Conservation (phyloP, 257 asterid species). For the Solanum lycopersicoides region DNA sequence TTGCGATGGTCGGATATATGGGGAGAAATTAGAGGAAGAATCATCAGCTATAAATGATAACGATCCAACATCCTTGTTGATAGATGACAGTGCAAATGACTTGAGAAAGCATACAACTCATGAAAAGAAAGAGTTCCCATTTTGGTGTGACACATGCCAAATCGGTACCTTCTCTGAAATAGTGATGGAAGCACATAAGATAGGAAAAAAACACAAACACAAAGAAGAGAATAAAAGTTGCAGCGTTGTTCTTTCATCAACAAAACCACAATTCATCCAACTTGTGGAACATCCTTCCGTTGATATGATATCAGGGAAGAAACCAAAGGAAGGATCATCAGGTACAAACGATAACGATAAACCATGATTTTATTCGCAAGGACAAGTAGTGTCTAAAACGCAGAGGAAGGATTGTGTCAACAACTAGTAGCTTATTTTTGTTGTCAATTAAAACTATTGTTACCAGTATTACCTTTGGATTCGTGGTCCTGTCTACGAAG, state of each 20-base stretch:
- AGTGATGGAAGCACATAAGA: conserved; percentile 19
- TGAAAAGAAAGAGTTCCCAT: not conserved
- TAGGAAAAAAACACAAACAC: conserved; percentile 48
- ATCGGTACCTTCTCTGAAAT: conserved; percentile 4
- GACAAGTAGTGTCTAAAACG: too few species aligned
- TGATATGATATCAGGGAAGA: too few species aligned
- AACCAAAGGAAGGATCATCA: too few species aligned
- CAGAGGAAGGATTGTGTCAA: too few species aligned
- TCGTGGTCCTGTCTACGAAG: not conserved
- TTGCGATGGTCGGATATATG: not conserved
- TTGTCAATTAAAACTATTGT: too few species aligned
- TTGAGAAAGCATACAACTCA: not conserved
- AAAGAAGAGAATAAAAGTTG: conserved; percentile 13
- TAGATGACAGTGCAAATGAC: not conserved
- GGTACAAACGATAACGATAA: too few species aligned
- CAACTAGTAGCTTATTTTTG: not conserved
- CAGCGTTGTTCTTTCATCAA: too few species aligned
- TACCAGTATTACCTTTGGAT: not conserved
- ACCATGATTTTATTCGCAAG: too few species aligned
- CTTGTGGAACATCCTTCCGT: too few species aligned
- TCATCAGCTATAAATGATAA: not conserved
- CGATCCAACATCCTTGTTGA: not conserved
- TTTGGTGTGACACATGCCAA: conserved; percentile 49
- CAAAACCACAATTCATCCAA: too few species aligned
- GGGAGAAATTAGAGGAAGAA: not conserved